These are phyloP conservation scores for Lipomyces starkeyi DNA, from an alignment of 805 yeast species.

Conservation along the genomic window DNA sequence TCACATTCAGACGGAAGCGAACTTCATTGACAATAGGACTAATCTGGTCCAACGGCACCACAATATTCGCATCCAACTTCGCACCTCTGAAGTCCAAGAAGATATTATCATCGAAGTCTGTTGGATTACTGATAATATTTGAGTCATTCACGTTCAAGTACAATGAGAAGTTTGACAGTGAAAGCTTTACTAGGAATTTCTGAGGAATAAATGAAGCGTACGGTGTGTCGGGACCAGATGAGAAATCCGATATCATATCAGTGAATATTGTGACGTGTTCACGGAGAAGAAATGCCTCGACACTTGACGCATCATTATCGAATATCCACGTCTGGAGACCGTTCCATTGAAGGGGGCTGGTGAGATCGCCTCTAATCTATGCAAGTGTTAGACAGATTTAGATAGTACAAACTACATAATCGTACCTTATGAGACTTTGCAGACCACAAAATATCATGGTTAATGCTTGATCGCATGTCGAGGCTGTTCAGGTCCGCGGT, in stretches of 20 bases:
- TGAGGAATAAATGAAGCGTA: slow-evolving; percentile 82
- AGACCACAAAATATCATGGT: slow-evolving; percentile 77
- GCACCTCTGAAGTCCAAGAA: slow-evolving; percentile 77
- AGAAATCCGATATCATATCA: slow-evolving; percentile 78
- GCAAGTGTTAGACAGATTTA: slow-evolving; percentile 47
- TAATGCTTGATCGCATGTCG: slow-evolving; percentile 81
- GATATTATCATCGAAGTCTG: slow-evolving; percentile 80
- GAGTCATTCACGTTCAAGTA: slow-evolving; percentile 83
- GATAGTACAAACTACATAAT: too few species aligned
- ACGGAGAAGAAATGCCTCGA: slow-evolving; percentile 69
- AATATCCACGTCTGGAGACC: slow-evolving; percentile 75
- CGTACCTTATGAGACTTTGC: slow-evolving; percentile 52
- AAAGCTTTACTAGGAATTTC: slow-evolving; percentile 66
- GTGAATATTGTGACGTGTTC: slow-evolving; percentile 79
- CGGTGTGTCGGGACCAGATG: slow-evolving; percentile 65
- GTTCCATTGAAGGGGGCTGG: slow-evolving; percentile 84
- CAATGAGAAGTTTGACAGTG: slow-evolving; percentile 59
- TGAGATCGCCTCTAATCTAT: slow-evolving; percentile 59
- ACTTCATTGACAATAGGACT: slow-evolving; percentile 41
- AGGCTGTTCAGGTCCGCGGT: slow-evolving; percentile 56
- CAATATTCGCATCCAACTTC: slow-evolving; percentile 53
- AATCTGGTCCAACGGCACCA: slow-evolving; percentile 62
- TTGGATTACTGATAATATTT: slow-evolving; percentile 86
- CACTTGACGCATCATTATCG: slow-evolving; percentile 56
- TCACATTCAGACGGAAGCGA: slow-evolving; percentile 45